Base-by-base conservation (phyloP, 202 grass and related monocot species). In the Tripidium arundinaceum region DNA sequence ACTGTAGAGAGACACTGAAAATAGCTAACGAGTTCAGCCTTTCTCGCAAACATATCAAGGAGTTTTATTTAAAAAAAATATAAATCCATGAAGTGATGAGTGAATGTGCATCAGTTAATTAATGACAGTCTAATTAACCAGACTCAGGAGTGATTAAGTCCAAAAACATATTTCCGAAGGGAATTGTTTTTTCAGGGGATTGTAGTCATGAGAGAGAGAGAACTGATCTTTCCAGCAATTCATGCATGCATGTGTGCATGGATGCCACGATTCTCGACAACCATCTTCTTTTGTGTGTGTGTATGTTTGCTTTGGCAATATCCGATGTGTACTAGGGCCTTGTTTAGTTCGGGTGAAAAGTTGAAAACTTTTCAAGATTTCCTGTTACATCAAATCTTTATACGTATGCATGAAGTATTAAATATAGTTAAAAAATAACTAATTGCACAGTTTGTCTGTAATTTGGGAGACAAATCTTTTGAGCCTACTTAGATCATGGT, bases 181-280 rank as follows among this genome's bases (percentile, higher is more conserved):
- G n/a, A n/a, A n/a, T n/a, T 55, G 19, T 55, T 54, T 2, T 9
- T 54, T 21, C 49, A 19, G 18, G 47, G 47, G 18, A 52, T 52
- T 54, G 8, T 39, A 21, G 70, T 16, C 81, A 26, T 50, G 79
- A 0, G n/a, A 25, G n/a, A 11, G 22, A 49, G 34, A 36, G 5
- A 5, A 10, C 12, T n/a, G 27, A 34, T 31, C 15, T 37, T 4
- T 13, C 68, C 26, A 27, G 38, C 14, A 37, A 16, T 4, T 14
- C 22, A 74, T 57, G 34, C 58, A 58, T 34, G 37, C 58, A 57
- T 31, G 43, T 72, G 33, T 73, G 58, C 73, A 87, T 83, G 84
- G 78, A 62, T 86, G 70, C 70, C 74, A 70, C 74, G 19, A n/a
- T 58, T 74, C 27, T 60, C 46, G 37, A 72, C 22, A 47, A 18